Conservation (phyloP, 768 basidiomycete species). For the Podaxis pistillaris region DNA sequence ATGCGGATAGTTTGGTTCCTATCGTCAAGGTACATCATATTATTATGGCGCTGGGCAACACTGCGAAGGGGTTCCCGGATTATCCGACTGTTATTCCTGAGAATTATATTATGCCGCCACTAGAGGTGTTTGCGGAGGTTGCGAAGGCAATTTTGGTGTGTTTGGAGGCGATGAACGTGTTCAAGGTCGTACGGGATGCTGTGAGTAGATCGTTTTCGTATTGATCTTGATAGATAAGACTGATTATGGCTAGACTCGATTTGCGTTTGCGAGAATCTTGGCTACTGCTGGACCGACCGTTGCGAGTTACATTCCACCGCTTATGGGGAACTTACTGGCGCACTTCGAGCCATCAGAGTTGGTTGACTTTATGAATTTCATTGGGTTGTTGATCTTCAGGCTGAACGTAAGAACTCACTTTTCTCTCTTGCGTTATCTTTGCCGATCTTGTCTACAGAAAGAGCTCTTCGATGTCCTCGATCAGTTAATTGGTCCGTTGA, state of each 20-base stretch:
- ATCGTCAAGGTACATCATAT: conserved; percentile 88
- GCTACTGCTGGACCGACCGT: conserved; percentile 86
- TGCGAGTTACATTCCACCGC: conserved; percentile 80
- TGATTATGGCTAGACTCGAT: conserved; percentile 63
- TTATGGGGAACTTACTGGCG: conserved; percentile 88
- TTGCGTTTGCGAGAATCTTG: conserved; percentile 90
- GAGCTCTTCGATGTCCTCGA: conserved; percentile 89
- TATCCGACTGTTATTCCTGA: conserved; percentile 69
- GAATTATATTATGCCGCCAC: conserved; percentile 65
- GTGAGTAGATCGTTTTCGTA: conserved; percentile 43
- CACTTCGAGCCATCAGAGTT: conserved; percentile 93
- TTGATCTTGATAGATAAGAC: not conserved
- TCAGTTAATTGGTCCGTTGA: conserved; percentile 84
- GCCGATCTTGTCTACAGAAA: conserved; percentile 41
- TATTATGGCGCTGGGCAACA: conserved; percentile 91
- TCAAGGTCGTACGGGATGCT: conserved; percentile 88
- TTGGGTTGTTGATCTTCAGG: conserved; percentile 86
- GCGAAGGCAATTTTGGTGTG: conserved; percentile 86
- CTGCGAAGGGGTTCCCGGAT: conserved; percentile 96
- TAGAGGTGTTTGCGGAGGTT: conserved; percentile 80
- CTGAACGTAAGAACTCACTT: conserved; percentile 62
- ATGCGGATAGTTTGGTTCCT: conserved; percentile 66
- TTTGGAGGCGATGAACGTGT: conserved; percentile 83
- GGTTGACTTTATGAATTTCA: conserved; percentile 94
- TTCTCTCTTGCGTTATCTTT: not conserved